Base-by-base conservation (phyloP, 345 rosid species). In the Eucalyptus leucophloia region DNA sequence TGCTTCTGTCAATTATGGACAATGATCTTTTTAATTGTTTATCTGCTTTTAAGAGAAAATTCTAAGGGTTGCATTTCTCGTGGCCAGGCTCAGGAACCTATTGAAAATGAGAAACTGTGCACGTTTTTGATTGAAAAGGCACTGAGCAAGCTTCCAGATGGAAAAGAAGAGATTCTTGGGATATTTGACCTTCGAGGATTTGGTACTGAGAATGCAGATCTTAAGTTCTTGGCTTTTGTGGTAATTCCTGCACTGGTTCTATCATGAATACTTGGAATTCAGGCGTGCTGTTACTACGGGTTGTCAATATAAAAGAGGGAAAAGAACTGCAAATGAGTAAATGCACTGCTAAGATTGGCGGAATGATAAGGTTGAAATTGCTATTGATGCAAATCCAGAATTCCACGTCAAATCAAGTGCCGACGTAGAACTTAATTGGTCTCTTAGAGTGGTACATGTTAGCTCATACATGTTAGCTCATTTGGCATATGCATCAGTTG, bases 111-210 rank as follows among this genome's bases (percentile, higher is more conserved):
- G 93, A 97, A 93, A 92, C 95, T 98, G 9, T 97, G 99, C 23
- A 94, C 92, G 12, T 96, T 93, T 92, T 88, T 92, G 87, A 91
- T 97, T 87, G 98, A 98, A 91, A 96, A 95, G 94, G 98, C 98
- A 89, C 88, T 97, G 90, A 92, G 93, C 88, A 97, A 93, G 93
- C 96, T 96, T 62, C 96, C 96, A 56, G 87, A 94, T 69, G 97
- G 97, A 58, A 91, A 96, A 94, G 93, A 95, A 82, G 93, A 96
- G 89, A 94, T 98, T 89, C 96, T 97, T 87, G 98, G 95, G 88
- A 90, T 97, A 87, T 47, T 96, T 92, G 99, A 97, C 93, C 98
- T 97, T 50, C 94, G 97, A 85, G 98, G 94, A 72, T 96, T 95
- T 87, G 91, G 96, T 58, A 90, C 91, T 50, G 89, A 92, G 90